Evolutionary conservation across 2,329 filamentous ascomycete genomes (phyloP), one percentile per base, ranked within the genome.

Genomic region (Seiridium unicorne): DNA sequence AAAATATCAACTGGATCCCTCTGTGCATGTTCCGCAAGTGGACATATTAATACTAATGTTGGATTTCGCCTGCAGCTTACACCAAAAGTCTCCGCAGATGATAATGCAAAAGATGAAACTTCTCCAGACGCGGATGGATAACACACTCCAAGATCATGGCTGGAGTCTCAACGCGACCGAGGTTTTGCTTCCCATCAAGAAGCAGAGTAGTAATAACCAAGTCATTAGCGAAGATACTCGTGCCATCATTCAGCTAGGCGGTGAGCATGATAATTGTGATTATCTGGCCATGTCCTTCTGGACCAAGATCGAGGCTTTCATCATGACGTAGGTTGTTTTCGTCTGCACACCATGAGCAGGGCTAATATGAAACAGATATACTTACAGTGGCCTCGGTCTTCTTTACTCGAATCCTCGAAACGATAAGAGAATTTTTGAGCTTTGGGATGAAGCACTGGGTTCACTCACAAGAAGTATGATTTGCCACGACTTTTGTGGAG

Each of bases 31-130:
- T 44, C 84, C 87, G 5, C 89, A 91, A 66, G 80, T 93, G 13
- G 83, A 87, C 58, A 80, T 88, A 2, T 72, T 93, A 55, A 80
- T 88, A 10, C 80, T 90, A 57, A 80, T 90, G 51, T 77, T 93
- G 18, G 90, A 93, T 69, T 79, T 93, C 31, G 83, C 85, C 1
- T 91, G 89, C 67, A 88, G 85, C 66, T 76, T 93, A 56, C 84
- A 88, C 59, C 82, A 86, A 60, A 88, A 87, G 62, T 81, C 80
- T 38, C 81, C 84, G 0, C 80, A 86, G 10, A 74, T 81, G 36
- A 82, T 85, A 36, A 72, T 77, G 0, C 77, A 82, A 57, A 92
- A 92, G 68, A 76, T 92, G 26, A 80, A 80, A 44, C 75, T 77
- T 5, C 77, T 93, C 64, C 88, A 92, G 69, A 75, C 77, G 44